Evolutionary conservation across 2,329 filamentous ascomycete genomes (phyloP), one percentile per base, ranked within the genome.

Genomic region (Calonectria pauciramosa): DNA sequence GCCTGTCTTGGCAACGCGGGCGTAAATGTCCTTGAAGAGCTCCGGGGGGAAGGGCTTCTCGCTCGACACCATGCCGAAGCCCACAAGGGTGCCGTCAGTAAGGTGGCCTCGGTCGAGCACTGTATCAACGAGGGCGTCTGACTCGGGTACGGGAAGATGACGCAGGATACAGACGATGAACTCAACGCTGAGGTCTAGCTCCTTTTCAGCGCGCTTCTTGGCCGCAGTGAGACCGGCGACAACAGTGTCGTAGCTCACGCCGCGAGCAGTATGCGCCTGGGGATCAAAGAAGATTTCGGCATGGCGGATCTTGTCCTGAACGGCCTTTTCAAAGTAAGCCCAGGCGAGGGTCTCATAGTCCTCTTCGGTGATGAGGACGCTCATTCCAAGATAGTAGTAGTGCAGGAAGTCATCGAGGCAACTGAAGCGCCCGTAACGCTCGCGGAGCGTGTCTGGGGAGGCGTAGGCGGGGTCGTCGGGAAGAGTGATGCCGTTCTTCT

Each of bases 231-330:
- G 92, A 3, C 94, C 94, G 4, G 84, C 82, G 4, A 95, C 88
- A 28, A 96, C 89, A 2, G 90, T 93, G 20, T 89, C 86, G 81
- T 94, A 93, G 10, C 87, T 78, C 4, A 96, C 85, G 7, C 92
- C 92, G 23, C 94, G 89, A 16, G 85, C 86, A 6, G 91, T 89
- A 83, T 96, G 94, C 1, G 93, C 93, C 84, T 96, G 94, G 2
- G 94, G 94, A 82, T 96, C 94, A 85, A 96, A 96, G 86, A 95
- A 96, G 77, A 95, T 89, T 83, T 96, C 94, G 18, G 93, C 93
- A 81, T 96, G 94, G 64, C 90, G 88, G 2, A 96, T 92, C 47
- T 91, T 91, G 75, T 95, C 91, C 2, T 85, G 85, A 38, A 91
- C 88, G 3, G 93, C 94, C 72, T 89, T 90, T 38, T 87, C 81